These are phyloP conservation scores for Citrus medica DNA, from an alignment of 345 rosid genomes.

Conservation along the genomic window DNA sequence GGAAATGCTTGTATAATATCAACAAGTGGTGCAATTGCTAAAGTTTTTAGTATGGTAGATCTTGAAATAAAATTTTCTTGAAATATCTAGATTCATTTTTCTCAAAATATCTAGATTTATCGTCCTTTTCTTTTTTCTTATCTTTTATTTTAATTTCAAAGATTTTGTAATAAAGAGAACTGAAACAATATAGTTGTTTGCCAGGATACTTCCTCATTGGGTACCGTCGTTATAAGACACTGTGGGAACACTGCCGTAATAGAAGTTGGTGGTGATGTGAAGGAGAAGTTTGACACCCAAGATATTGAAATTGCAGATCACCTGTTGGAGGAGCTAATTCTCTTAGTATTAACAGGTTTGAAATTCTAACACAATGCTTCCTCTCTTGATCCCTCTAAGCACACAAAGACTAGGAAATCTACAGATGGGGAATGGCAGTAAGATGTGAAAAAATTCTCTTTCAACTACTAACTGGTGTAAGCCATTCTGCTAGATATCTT, in stretches of 20 bases:
- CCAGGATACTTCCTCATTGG: conserved; percentile 56
- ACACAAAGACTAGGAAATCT: not conserved
- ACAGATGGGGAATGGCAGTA: not conserved
- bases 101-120: not conserved
- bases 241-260: conserved; percentile 58
- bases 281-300: conserved; percentile 28
- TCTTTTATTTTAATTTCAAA: not conserved
- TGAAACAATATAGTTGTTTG: conserved; percentile 11
- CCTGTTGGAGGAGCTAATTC: conserved; percentile 66
- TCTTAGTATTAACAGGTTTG: conserved; percentile 59
- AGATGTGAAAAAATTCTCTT: not conserved
- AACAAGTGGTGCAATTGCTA: conserved; percentile 10
- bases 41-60: conserved; percentile 7
- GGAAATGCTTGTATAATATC: conserved; percentile 7
- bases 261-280: conserved; percentile 46
- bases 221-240: conserved; percentile 49
- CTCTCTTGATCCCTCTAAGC: not conserved
- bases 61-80: not conserved
- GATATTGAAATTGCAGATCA: conserved; percentile 54
- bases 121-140: not conserved
- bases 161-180: conserved; percentile 2
- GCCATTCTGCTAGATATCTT: not conserved
- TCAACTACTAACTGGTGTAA: not conserved
- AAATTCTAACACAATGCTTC: conserved; percentile 22
- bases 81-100: not conserved